phyloP scores from a whole-genome alignment of 2,329 filamentous ascomycete genomes.

The Chaetomium olivaceum region DNA sequence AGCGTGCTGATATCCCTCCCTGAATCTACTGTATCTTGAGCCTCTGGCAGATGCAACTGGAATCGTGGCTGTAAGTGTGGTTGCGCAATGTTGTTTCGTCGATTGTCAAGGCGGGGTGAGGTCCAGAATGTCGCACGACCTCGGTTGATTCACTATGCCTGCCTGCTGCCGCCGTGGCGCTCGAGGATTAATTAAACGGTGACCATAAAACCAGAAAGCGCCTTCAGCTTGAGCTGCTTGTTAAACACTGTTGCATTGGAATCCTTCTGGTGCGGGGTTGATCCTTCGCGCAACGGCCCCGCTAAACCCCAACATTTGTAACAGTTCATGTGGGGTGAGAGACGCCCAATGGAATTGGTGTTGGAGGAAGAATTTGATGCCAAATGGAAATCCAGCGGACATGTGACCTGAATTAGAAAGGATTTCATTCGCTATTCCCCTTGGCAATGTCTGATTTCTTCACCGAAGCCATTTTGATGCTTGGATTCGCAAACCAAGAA shows the following conservation, averaged over 20 bases:
- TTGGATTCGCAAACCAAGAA: not conserved
- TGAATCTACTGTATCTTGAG: too few relatives aligned
- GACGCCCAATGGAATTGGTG: not conserved
- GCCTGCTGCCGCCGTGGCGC: too few relatives aligned
- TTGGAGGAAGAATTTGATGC: not conserved
- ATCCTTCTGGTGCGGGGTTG: constrained; percentile 8
- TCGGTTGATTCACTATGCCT: not conserved
- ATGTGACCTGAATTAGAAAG: not conserved
- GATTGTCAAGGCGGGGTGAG: not conserved
- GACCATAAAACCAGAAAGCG: not conserved
- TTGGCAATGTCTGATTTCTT: not conserved
- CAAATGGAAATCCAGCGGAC: not conserved
- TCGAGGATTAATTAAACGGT: not conserved
- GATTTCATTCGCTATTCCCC: not conserved
- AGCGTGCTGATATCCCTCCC: too few relatives aligned
- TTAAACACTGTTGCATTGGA: not conserved
- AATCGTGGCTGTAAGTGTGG: not conserved
- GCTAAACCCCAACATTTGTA: not conserved
- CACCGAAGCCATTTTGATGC: not conserved
- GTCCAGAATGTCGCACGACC: not conserved
- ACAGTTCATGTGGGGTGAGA: not conserved
- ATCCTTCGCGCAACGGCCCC: not conserved
- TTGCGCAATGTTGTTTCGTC: not conserved
- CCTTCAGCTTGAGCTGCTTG: not conserved
- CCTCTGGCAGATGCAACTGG: too few relatives aligned